Base-by-base conservation (phyloP, 768 basidiomycete species). In the Hypholoma fasciculare region DNA sequence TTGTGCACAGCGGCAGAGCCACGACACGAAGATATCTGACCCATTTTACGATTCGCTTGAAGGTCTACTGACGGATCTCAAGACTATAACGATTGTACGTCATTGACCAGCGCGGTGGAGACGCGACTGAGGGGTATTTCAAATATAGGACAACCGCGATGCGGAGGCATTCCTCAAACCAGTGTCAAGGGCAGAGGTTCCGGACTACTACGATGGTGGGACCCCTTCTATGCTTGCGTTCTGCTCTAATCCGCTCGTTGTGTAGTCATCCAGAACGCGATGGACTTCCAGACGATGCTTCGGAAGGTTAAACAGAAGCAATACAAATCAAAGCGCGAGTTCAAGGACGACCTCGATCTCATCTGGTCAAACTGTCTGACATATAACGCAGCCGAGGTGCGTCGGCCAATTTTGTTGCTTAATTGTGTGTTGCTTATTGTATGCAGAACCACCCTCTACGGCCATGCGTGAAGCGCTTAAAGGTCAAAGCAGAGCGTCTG, bases 281-380 rank as follows among this genome's bases (percentile, higher is more conserved):
- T 99, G 97, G 97, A 99, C 76, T 79, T 98, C 44, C 87, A 87
- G 60, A 91, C 95, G 0, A 91, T 99, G 84, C 80, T 89, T 52
- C 94, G 88, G 82, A 96, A 96, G 74, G 90, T 98, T 69, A 98
- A 97, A 76, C 78, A 83, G 58, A 92, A 91, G 70, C 82, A 85
- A 49, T 98, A 97, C 82, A 95, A 96, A 74, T 92, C 88, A 30
- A 98, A 98, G 75, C 81, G 86, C 62, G 92, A 96, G 66, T 98
- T 99, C 74, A 89, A 89, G 61, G 89, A 92, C 58, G 97, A 99
- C 74, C 78, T 99, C 43, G 92, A 96, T 63, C 84, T 98, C 60
- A 98, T 99, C 63, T 99, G 97, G 97, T 86, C 86, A 47, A 99
- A 98, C 63, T 98, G 96, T 72, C 83, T 89, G 61, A 86, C 82